Evolutionary conservation across 768 basidiomycete genomes (phyloP), one percentile per base, ranked within the genome.

Genomic region (Tylopilus felleus): DNA sequence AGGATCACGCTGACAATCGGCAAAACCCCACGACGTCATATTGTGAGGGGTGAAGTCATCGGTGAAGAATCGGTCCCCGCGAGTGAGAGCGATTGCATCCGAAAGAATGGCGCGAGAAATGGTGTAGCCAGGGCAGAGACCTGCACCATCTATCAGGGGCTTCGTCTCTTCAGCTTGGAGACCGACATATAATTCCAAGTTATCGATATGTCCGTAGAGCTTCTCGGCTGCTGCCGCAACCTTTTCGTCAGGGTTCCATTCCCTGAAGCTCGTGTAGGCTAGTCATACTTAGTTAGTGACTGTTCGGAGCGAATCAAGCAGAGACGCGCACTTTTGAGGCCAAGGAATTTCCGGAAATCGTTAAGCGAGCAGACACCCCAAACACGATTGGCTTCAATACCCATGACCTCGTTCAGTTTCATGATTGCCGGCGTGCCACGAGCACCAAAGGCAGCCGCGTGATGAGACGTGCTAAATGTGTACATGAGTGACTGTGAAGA

Each of bases 301-400:
- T 7, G 7, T 8, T 14, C 5, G 13, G 12, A 31, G 14, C 3
- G 2, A 46, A 21, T 1, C 2, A 12, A 16, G 19, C 10, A 33
- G 5, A 16, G 8, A 19, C 8, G 16, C 82, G 61, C 57, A 89
- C 89, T 76, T 68, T 88, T 90, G 44, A 93, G 64, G 12, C 90
- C 90, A 46, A 93, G 74, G 74, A 82, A 93, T 80, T 78, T 84
- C 52, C 90, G 76, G 71, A 93, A 93, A 55, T 93, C 90, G 58
- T 93, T 93, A 57, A 93, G 66, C 2, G 86, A 84, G 65, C 90
- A 93, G 19, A 86, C 83, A 44, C 90, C 90, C 90, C 90, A 94
- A 21, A 65, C 59, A 28, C 91, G 80, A 63, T 81, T 86, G 53
- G 85, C 77, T 60, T 88, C 83, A 43, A 93, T 92, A 39, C 89